Evolutionary conservation across 1,284 basidiomycete species (phyloP).

Genomic region (Apiotrichum domesticum): DNA sequence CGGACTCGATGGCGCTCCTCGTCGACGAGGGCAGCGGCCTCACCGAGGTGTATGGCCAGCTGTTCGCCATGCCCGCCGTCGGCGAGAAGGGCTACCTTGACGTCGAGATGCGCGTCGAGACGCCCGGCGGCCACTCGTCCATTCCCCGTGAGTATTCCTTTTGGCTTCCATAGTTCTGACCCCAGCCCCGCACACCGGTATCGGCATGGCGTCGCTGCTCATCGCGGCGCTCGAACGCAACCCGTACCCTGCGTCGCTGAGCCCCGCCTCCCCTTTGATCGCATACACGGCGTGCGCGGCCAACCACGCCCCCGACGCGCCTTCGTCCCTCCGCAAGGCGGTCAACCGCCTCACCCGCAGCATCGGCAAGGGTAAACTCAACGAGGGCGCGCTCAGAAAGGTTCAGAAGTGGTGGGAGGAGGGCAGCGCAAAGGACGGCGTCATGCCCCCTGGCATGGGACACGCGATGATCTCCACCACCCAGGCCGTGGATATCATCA

Average conservation of each 20-base stretch:
- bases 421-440: slow-evolving; percentile 6
- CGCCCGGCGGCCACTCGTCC: slow-evolving; percentile 55
- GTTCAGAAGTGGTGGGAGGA: slow-evolving; percentile 28
- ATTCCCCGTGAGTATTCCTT: slow-evolving; percentile 30
- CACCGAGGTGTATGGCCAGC: slow-evolving; percentile 25
- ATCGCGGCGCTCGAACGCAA: slow-evolving; percentile 39
- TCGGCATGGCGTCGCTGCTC: slow-evolving; percentile 39
- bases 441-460: slow-evolving; percentile 17
- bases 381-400: slow-evolving; percentile 31
- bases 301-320: slow-evolving; percentile 23
- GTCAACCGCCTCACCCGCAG: slow-evolving; percentile 24
- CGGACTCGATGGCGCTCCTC: slow-evolving; percentile 57
- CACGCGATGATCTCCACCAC: slow-evolving; percentile 36
- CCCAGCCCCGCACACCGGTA: slow-evolving; percentile 33
- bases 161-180: background rate
- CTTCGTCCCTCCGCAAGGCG: slow-evolving; percentile 20
- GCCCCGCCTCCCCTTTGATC: slow-evolving; percentile 27
- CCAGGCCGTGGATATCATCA: slow-evolving; percentile 41
- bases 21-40: slow-evolving; percentile 47
- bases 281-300: slow-evolving; percentile 29
- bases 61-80: slow-evolving; percentile 54
- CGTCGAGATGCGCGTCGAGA: slow-evolving; percentile 53
- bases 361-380: slow-evolving; percentile 20
- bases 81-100: slow-evolving; percentile 63
- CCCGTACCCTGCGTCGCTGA: slow-evolving; percentile 32